These are phyloP conservation scores for Candida smagusa DNA, from an alignment of 1,139 yeast genomes.

Conservation along the genomic window DNA sequence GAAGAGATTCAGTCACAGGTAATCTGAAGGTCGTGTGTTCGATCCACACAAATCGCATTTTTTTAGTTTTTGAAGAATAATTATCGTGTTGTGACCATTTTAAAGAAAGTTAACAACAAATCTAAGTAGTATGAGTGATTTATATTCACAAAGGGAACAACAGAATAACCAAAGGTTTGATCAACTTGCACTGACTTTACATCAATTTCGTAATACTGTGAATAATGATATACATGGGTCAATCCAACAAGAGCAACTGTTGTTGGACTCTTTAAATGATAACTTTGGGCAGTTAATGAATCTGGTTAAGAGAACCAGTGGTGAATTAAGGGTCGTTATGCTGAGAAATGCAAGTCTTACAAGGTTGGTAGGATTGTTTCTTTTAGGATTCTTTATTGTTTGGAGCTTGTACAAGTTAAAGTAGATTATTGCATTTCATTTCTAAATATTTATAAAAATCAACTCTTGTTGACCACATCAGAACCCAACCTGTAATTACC, in stretches of 20 bases:
- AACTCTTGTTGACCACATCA: slow-evolving; percentile 54
- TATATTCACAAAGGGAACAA: slow-evolving; percentile 44
- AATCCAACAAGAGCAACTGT: slow-evolving; percentile 40
- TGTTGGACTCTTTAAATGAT: slow-evolving; percentile 52
- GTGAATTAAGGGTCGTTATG: slow-evolving; percentile 55
- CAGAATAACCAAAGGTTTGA: slow-evolving; percentile 46
- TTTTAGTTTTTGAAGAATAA: not conserved
- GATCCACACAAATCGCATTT: slow-evolving; percentile 2
- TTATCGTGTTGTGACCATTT: not conserved
- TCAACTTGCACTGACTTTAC: slow-evolving; percentile 42
- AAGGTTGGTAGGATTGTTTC: slow-evolving; percentile 43
- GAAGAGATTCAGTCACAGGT: slow-evolving; percentile 31
- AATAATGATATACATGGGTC: slow-evolving; percentile 43
- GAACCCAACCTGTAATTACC: slow-evolving; percentile 87
- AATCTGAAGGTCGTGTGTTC: slow-evolving; percentile 15
- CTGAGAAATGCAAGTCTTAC: slow-evolving; percentile 43
- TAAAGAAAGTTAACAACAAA: not conserved
- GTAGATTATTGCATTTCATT: slow-evolving; percentile 3
- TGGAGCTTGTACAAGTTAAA: slow-evolving; percentile 61
- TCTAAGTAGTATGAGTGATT: slow-evolving; percentile 26
- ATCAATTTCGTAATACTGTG: slow-evolving; percentile 44
- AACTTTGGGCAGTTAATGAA: slow-evolving; percentile 60
- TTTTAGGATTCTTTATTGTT: slow-evolving; percentile 59
- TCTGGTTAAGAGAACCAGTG: slow-evolving; percentile 64
- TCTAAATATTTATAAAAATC: slow-evolving; percentile 2